These are phyloP conservation scores for Ammopiptanthus mongolicus DNA, from an alignment of 306 rosid species.

Conservation along the genomic window DNA sequence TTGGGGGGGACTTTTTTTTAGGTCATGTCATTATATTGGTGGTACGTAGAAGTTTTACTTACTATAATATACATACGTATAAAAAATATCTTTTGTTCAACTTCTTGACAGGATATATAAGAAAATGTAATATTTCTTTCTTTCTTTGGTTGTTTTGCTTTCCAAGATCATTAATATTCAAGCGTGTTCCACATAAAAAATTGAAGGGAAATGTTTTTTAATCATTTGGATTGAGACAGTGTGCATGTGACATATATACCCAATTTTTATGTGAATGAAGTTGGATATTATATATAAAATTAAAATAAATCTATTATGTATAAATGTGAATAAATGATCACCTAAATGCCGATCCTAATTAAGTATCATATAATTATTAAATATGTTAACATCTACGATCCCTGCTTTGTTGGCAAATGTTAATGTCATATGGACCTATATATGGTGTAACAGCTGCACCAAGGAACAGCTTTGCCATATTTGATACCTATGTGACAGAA, in stretches of 20 bases:
- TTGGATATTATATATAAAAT: too few species aligned
- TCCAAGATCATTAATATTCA: background rate
- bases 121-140: background rate
- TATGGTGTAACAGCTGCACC: slow-evolving; percentile 6
- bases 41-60: background rate
- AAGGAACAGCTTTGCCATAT: background rate
- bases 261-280: too few species aligned
- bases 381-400: slow-evolving; percentile 18
- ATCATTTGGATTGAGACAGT: too few species aligned
- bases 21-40: background rate
- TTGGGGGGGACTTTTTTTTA: background rate
- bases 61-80: background rate
- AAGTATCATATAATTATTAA: background rate
- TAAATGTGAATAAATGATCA: too few species aligned
- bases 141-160: background rate
- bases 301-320: too few species aligned
- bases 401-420: background rate
- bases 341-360: too few species aligned
- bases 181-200: background rate
- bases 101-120: slow-evolving; percentile 1
- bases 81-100: background rate
- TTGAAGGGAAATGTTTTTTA: too few species aligned
- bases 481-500: background rate
- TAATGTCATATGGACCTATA: background rate
- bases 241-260: too few species aligned